phyloP scores from a whole-genome alignment of 495 filamentous ascomycete genomes.

The Collariella sp. region DNA sequence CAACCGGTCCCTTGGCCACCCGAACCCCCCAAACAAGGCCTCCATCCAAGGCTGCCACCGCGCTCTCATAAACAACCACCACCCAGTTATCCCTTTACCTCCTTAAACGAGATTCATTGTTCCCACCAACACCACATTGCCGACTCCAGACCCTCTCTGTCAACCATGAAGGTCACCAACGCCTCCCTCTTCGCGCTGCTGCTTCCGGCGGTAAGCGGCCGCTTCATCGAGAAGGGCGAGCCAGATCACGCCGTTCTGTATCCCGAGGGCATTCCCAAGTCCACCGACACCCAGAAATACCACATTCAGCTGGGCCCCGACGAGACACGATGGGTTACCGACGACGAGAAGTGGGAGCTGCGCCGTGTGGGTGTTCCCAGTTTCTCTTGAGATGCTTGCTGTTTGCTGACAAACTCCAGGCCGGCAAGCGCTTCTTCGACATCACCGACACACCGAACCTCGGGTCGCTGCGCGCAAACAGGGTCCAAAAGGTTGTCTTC shows the following conservation, averaged over 20 bases:
- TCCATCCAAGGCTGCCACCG: too few relatives aligned
- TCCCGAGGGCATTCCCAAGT: conserved; percentile 24
- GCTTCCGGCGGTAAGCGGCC: conserved; percentile 41
- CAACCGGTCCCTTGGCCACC: too few relatives aligned
- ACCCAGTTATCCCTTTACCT: too few relatives aligned
- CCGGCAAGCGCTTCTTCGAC: conserved; percentile 88
- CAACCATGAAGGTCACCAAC: conserved; percentile 36
- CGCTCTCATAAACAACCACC: too few relatives aligned
- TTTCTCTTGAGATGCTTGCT: not conserved
- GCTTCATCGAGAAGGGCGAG: conserved; percentile 45
- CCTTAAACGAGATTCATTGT: too few relatives aligned
- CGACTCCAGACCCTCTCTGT: not conserved
- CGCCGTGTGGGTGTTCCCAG: conserved; percentile 55
- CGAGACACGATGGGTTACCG: conserved; percentile 74
- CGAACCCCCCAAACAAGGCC: too few relatives aligned
- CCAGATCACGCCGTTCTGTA: conserved; percentile 30
- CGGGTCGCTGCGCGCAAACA: conserved; percentile 34
- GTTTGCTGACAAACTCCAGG: conserved; percentile 44
- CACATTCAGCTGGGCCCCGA: conserved; percentile 86
- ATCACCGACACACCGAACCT: conserved; percentile 66
- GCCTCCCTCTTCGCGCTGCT: conserved; percentile 39
- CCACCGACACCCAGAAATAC: conserved; percentile 46
- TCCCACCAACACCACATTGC: too few relatives aligned
- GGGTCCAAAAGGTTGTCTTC: conserved; percentile 43
- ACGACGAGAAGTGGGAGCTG: conserved; percentile 90